Percentiles rank a stretch among this genome's conserved stretches.
Conservation (phyloP, 2,329 filamentous ascomycete genomes). For the Curvularia sp. region DNA sequence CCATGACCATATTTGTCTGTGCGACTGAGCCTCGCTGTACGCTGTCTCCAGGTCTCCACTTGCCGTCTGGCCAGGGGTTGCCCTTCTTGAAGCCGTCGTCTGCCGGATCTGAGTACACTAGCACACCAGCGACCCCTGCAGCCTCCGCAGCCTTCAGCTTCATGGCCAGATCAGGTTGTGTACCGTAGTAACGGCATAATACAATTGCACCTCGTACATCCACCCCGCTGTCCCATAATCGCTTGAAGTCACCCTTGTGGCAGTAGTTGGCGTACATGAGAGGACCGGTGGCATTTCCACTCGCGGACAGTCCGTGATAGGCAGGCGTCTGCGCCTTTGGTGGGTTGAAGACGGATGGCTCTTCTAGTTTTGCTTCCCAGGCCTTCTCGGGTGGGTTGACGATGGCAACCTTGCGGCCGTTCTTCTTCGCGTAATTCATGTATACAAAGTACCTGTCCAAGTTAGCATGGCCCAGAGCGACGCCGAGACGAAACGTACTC, state of each 20-base stretch:
- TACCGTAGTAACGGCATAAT: conserved; percentile 80
- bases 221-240: conserved; percentile 73
- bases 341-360: conserved; percentile 72
- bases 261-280: conserved; percentile 94
- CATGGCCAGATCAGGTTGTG: conserved; percentile 73
- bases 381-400: conserved; percentile 70
- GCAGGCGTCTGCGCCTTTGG: conserved; percentile 69
- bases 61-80: conserved; percentile 74
- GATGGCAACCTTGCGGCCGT: conserved; percentile 81
- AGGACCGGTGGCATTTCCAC: conserved; percentile 84
- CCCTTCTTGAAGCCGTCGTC: conserved; percentile 83
- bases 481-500: conserved; percentile 53
- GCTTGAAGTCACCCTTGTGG: conserved; percentile 80
- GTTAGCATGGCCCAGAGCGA: conserved; percentile 22
- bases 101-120: conserved; percentile 90
- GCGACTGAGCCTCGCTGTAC: conserved; percentile 85
- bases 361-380: conserved; percentile 86
- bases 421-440: conserved; percentile 83
- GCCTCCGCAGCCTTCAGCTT: conserved; percentile 91
- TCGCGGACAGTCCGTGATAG: conserved; percentile 89
- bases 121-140: conserved; percentile 83
- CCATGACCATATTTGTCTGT: conserved; percentile 80
- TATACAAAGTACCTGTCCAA: conserved; percentile 74
- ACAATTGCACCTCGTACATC: conserved; percentile 80
- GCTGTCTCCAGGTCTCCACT: conserved; percentile 79